Conservation (phyloP, 768 basidiomycete genomes). For the Phylloporus sp. region DNA sequence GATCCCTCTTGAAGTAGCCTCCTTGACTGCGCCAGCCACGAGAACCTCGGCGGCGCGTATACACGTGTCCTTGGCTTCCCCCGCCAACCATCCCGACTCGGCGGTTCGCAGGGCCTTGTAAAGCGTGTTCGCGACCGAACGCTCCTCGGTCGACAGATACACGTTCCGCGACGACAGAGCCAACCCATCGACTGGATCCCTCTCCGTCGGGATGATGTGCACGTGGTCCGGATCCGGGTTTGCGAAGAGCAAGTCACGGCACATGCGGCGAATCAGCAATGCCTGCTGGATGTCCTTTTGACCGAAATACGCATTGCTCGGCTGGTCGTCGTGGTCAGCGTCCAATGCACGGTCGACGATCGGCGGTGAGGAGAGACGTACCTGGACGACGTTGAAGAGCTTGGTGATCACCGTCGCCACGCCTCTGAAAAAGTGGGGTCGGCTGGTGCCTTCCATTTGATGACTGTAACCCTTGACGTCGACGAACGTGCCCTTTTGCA, state of each 20-base stretch:
- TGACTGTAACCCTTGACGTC: conserved; percentile 88
- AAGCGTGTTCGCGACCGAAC: conserved; percentile 58
- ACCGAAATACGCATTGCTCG: conserved; percentile 90
- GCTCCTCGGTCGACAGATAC: conserved; percentile 66
- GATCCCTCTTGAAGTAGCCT: conserved; percentile 38
- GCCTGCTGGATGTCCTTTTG: conserved; percentile 99
- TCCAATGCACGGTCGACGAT: background rate
- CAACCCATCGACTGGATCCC: conserved; percentile 58
- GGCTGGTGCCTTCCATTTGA: conserved; percentile 85
- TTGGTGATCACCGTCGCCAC: conserved; percentile 95
- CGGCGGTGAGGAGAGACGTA: conserved; percentile 22
- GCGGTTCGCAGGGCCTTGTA: conserved; percentile 63
- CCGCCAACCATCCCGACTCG: conserved; percentile 48
- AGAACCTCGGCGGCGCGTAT: conserved; percentile 40
- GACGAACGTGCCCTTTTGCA: conserved; percentile 85
- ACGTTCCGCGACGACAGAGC: conserved; percentile 91
- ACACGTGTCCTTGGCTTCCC: conserved; percentile 46
- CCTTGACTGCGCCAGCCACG: conserved; percentile 31
- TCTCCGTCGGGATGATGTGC: conserved; percentile 84
- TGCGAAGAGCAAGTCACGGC: conserved; percentile 73
- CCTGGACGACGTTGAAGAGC: conserved; percentile 89
- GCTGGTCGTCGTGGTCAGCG: conserved; percentile 35
- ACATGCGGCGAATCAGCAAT: conserved; percentile 72
- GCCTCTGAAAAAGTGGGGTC: conserved; percentile 92
- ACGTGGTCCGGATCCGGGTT: conserved; percentile 68